Percentiles rank a stretch among this genome's conserved stretches.
Conservation (phyloP, 106 monocot genomes). For the Allium sativum region DNA sequence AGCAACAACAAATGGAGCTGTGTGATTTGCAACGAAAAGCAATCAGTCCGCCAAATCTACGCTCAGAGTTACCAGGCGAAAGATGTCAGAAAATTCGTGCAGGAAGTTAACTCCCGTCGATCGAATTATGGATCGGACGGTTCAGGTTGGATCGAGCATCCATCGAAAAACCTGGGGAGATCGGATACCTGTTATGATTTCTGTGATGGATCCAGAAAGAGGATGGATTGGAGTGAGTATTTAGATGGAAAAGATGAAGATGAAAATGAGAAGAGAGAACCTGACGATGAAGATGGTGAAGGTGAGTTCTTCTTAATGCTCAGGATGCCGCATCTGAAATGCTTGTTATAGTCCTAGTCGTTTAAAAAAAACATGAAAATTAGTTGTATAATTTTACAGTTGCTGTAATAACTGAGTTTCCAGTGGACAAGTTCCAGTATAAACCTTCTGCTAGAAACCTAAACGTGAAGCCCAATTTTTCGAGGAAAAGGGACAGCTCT, state of each 20-base stretch:
- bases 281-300: neutral
- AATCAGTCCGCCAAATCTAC: constrained; percentile 34
- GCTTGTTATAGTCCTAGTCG: neutral
- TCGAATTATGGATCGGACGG: neutral
- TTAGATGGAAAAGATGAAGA: constrained; percentile 4
- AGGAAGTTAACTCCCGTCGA: constrained; percentile 31
- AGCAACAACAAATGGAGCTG: constrained; percentile 53
- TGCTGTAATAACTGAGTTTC: neutral
- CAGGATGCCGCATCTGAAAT: neutral
- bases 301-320: neutral
- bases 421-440: neutral
- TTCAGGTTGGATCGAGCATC: neutral
- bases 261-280: neutral
- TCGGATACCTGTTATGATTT: no score
- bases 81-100: constrained; percentile 41
- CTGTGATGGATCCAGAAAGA: neutral
- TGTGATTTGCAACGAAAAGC: constrained; percentile 41
- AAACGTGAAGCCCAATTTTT: neutral
- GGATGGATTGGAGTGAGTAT: constrained; percentile 26
- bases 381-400: neutral
- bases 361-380: neutral
- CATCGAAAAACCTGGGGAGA: neutral
- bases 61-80: constrained; percentile 30
- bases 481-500: neutral
- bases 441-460: neutral